A percentile compares a stretch with the other conserved stretches of the same genome.
phyloP scores from a whole-genome alignment of 116 monocot species.

The Trichopus zeylanicus region DNA sequence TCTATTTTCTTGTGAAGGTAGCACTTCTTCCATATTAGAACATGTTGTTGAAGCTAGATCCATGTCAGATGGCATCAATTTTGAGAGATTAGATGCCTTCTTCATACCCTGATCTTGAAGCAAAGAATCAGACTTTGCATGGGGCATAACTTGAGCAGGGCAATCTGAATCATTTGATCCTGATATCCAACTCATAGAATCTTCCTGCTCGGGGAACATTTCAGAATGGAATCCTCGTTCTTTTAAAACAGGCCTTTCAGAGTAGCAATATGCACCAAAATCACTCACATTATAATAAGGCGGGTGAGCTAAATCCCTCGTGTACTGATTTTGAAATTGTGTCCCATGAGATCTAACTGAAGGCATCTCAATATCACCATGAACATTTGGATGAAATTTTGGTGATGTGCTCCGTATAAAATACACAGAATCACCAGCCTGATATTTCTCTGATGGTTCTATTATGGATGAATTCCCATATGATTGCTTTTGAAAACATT shows the following conservation, averaged over 20 bases:
- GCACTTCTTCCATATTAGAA: constrained; percentile 17
- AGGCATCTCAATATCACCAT: constrained; percentile 16
- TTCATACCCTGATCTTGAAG: constrained; percentile 28
- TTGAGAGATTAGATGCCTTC: constrained; percentile 9
- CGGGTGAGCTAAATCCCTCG: constrained; percentile 15
- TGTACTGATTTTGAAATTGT: constrained; percentile 24
- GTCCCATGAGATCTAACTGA: constrained; percentile 4
- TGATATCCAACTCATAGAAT: constrained; percentile 13
- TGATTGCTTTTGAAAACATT: constrained; percentile 18
- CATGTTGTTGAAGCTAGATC: constrained; percentile 21
- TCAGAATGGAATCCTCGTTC: constrained; percentile 49
- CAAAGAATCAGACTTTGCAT: constrained; percentile 67
- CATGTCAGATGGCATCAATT: constrained; percentile 3
- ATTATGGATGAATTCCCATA: constrained; percentile 24
- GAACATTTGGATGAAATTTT: constrained; percentile 15
- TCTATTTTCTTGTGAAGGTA: constrained; percentile 10
- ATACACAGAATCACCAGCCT: constrained; percentile 14
- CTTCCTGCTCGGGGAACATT: constrained; percentile 24
- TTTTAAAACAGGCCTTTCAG: constrained; percentile 22
- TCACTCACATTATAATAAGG: constrained; percentile 27
- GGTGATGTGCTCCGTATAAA: constrained; percentile 8
- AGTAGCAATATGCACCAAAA: constrained; percentile 18
- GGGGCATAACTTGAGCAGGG: constrained; percentile 36
- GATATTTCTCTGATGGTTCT: constrained; percentile 24
- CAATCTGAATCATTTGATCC: constrained; percentile 26